Conservation (phyloP, 129 eudicot genomes). For the Lactuca saligna region DNA sequence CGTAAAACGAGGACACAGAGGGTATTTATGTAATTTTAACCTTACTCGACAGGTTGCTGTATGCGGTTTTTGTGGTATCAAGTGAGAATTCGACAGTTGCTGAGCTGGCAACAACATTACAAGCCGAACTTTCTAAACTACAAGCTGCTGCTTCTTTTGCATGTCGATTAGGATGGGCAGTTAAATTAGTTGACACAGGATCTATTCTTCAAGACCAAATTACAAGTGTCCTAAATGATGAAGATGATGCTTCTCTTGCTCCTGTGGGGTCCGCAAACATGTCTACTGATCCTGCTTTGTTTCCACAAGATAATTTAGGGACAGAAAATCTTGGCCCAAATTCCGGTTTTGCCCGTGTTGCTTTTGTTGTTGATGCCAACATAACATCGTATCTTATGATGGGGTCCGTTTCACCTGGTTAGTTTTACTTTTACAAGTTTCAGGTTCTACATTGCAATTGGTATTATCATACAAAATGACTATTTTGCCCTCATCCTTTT, state of each 20-base stretch:
- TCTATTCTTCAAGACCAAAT: constrained; percentile 76
- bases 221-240: constrained; percentile 51
- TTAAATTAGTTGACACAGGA: constrained; percentile 83
- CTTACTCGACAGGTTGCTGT: constrained; percentile 73
- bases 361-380: constrained; percentile 98
- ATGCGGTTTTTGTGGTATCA: constrained; percentile 99
- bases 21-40: background rate
- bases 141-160: constrained; percentile 99
- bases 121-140: constrained; percentile 91
- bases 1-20: background rate
- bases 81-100: constrained; percentile 98
- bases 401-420: constrained; percentile 99
- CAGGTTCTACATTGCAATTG: too few species aligned
- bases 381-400: constrained; percentile 99
- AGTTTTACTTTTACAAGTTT: constrained; percentile 1
- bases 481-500: constrained; percentile 24
- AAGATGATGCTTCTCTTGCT: constrained; percentile 65
- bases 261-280: constrained; percentile 51
- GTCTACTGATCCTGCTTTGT: constrained; percentile 44
- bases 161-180: constrained; percentile 98
- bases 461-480: background rate
- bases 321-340: constrained; percentile 49
- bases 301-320: constrained; percentile 59
- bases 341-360: constrained; percentile 75
- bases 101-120: constrained; percentile 89